phyloP scores from a whole-genome alignment of 768 basidiomycete genomes.

The Tulasnella sp. region DNA sequence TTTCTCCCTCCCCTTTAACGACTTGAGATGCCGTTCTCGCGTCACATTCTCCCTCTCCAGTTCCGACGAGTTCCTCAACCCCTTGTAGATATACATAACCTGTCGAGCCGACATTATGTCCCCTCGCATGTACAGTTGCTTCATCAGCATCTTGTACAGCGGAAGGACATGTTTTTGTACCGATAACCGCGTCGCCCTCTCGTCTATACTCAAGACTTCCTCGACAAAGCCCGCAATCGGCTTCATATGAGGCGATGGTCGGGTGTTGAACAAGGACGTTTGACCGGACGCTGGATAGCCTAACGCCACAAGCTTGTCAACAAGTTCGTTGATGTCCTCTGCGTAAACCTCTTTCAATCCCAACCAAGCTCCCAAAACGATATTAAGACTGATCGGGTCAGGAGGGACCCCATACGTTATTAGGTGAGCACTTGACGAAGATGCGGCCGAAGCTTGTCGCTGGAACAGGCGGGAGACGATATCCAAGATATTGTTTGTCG shows the following conservation, averaged over 20 bases:
- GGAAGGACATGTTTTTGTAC: constrained; percentile 53
- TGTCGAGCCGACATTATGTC: constrained; percentile 36
- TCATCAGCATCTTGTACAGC: constrained; percentile 62
- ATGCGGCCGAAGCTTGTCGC: constrained; percentile 17
- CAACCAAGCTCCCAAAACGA: constrained; percentile 50
- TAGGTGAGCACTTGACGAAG: constrained; percentile 28
- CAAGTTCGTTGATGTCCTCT: constrained; percentile 39
- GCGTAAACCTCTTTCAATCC: constrained; percentile 39
- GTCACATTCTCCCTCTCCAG: neutral
- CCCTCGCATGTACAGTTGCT: constrained; percentile 43
- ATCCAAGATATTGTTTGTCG: constrained; percentile 35
- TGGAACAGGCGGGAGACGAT: neutral
- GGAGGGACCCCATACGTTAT: constrained; percentile 37
- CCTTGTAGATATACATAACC: constrained; percentile 16
- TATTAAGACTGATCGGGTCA: constrained; percentile 61
- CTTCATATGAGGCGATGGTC: constrained; percentile 10
- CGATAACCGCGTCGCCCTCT: constrained; percentile 31
- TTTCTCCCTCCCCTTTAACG: neutral
- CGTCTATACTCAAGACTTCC: neutral
- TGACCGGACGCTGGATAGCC: constrained; percentile 39
- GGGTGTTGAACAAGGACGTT: neutral
- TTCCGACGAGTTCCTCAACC: neutral
- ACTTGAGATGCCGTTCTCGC: neutral
- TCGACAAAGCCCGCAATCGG: neutral
- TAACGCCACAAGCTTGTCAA: constrained; percentile 47